Conservation (phyloP, 2,329 filamentous ascomycete species). For the Aspergillus novoparasiticus region DNA sequence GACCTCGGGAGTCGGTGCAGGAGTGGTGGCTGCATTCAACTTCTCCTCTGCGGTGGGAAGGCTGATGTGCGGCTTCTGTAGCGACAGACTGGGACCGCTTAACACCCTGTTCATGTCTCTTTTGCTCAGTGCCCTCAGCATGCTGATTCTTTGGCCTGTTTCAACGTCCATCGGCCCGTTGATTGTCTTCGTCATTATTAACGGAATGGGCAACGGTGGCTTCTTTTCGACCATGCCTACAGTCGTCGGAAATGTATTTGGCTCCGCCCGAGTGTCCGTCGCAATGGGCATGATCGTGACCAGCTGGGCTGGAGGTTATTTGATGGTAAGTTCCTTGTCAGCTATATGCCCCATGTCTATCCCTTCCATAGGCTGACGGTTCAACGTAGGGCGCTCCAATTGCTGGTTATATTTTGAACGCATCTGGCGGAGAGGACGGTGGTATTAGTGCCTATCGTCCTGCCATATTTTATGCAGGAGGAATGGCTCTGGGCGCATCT, state of each 20-base stretch:
- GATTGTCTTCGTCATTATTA: constrained; percentile 60
- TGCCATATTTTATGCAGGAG: constrained; percentile 65
- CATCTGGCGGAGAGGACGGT: constrained; percentile 54
- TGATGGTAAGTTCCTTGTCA: constrained; percentile 51
- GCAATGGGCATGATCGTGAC: constrained; percentile 66
- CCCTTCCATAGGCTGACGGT: not conserved
- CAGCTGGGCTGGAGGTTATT: constrained; percentile 63
- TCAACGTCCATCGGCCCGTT: constrained; percentile 58
- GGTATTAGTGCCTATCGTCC: constrained; percentile 59
- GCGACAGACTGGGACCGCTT: constrained; percentile 57
- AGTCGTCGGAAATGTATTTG: constrained; percentile 62
- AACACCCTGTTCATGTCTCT: constrained; percentile 59
- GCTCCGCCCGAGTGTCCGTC: constrained; percentile 55
- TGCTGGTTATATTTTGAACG: constrained; percentile 61
- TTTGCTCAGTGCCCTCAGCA: constrained; percentile 57
- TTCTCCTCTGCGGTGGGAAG: constrained; percentile 62
- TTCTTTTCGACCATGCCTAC: constrained; percentile 68
- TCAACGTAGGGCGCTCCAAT: constrained; percentile 56
- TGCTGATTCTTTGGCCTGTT: constrained; percentile 64
- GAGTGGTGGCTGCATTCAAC: constrained; percentile 63
- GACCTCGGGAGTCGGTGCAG: constrained; percentile 56
- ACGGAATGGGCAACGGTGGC: constrained; percentile 62
- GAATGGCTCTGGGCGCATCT: constrained; percentile 52
- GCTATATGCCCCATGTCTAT: not conserved
- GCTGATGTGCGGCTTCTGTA: constrained; percentile 56